Evolutionary conservation across 768 basidiomycete genomes (phyloP).

Genomic region (Amyloporia xantha): DNA sequence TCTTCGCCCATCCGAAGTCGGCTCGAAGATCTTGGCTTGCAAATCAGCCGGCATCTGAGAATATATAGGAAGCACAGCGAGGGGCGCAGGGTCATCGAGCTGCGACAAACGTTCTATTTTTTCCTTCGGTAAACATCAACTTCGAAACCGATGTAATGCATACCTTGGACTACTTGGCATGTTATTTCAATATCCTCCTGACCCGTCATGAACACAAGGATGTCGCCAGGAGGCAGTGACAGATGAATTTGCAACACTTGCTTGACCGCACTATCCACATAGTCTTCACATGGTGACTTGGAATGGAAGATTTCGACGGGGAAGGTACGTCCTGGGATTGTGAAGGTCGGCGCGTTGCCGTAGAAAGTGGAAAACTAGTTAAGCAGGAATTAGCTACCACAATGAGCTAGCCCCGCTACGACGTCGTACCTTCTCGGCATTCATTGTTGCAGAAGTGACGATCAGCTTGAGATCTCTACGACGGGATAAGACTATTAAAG

Average conservation of each 20-base stretch:
- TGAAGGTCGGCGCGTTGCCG: conserved; percentile 90
- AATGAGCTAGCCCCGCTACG: background rate
- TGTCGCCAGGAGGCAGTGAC: conserved; percentile 87
- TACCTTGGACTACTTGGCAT: conserved; percentile 89
- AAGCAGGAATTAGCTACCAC: background rate
- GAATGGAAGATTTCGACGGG: conserved; percentile 95
- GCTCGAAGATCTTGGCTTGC: conserved; percentile 96
- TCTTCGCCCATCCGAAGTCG: conserved; percentile 87
- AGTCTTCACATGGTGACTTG: conserved; percentile 98
- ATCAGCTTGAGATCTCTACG: conserved; percentile 92
- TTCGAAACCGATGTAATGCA: conserved; percentile 13
- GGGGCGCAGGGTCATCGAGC: conserved; percentile 80
- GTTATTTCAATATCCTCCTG: conserved; percentile 99
- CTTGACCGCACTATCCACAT: conserved; percentile 97
- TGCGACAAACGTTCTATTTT: conserved; percentile 79
- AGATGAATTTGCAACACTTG: conserved; percentile 96
- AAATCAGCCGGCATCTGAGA: conserved; percentile 99
- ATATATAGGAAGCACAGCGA: conserved; percentile 95
- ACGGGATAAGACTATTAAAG: conserved; percentile 51
- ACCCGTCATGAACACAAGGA: conserved; percentile 98
- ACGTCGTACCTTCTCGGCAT: conserved; percentile 84
- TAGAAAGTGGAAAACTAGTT: conserved; percentile 91
- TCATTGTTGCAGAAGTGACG: conserved; percentile 99
- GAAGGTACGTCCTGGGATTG: conserved; percentile 92
- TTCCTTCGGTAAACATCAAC: background rate